phyloP scores from a whole-genome alignment of 75 land plant species.

The Sequoiadendron giganteum region DNA sequence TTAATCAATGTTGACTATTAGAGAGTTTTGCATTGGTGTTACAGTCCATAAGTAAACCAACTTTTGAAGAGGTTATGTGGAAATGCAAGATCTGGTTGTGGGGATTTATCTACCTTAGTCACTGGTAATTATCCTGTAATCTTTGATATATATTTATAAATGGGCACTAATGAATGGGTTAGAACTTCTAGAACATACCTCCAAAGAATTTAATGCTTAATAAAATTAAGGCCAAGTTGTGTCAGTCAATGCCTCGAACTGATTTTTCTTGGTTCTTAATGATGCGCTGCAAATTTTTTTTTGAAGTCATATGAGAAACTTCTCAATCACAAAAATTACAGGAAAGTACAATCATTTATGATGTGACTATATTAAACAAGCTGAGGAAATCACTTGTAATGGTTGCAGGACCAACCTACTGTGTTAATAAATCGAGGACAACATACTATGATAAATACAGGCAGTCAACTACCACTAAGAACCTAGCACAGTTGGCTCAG shows the following conservation, averaged over 20 bases:
- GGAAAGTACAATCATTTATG: too few relatives aligned
- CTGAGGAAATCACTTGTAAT: too few relatives aligned
- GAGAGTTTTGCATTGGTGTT: background rate
- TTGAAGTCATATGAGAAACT: too few relatives aligned
- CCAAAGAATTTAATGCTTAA: background rate
- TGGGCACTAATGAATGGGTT: background rate
- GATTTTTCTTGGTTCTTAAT: background rate
- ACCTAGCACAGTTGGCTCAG: slow-evolving; percentile 57
- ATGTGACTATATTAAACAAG: too few relatives aligned
- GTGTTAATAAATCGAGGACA: slow-evolving; percentile 23
- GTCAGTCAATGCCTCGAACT: background rate
- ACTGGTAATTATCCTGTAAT: slow-evolving; percentile 7
- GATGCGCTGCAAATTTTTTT: background rate
- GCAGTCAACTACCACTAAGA: slow-evolving; percentile 43
- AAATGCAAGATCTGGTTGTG: background rate
- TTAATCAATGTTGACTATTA: background rate
- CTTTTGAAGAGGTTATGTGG: slow-evolving; percentile 16
- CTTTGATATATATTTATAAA: background rate
- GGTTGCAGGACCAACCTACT: slow-evolving; percentile 35
- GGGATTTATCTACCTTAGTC: slow-evolving; percentile 15
- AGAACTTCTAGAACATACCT: background rate
- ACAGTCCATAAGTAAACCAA: slow-evolving; percentile 27
- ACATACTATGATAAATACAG: slow-evolving; percentile 28
- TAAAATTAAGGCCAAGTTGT: too few relatives aligned
- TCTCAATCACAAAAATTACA: too few relatives aligned